A percentile compares a stretch with the other conserved stretches of the same genome.
These are phyloP conservation scores for Cytospora paraplurivora DNA, from an alignment of 2,329 filamentous ascomycete genomes.

Conservation along the genomic window DNA sequence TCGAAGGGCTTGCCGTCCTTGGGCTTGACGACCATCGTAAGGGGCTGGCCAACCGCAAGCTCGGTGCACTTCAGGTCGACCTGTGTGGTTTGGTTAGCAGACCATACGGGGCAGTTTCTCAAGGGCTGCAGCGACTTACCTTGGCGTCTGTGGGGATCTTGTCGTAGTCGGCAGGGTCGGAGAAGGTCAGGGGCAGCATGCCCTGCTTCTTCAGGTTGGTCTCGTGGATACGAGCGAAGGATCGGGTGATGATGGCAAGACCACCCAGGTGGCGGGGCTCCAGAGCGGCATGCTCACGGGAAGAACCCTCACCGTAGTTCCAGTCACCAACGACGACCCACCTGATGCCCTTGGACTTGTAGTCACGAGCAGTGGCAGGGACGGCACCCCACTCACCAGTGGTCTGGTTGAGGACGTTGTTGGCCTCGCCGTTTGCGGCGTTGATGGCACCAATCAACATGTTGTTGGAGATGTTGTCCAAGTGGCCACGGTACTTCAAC, in stretches of 20 bases:
- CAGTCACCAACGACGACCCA: conserved; percentile 99
- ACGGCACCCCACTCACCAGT: conserved; percentile 85
- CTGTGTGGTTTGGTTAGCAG: conserved; percentile 35
- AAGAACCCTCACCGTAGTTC: conserved; percentile 99
- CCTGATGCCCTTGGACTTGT: conserved; percentile 92
- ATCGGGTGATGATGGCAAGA: conserved; percentile 92
- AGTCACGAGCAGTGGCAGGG: conserved; percentile 92
- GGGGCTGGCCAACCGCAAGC: conserved; percentile 87
- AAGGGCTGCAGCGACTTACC: conserved; percentile 43
- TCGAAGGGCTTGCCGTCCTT: conserved; percentile 82
- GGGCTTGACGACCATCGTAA: conserved; percentile 90
- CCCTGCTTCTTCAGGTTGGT: conserved; percentile 99
- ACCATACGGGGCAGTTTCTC: neutral
- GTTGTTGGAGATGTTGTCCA: conserved; percentile 99
- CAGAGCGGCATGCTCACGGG: conserved; percentile 96
- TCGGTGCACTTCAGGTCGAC: conserved; percentile 87
- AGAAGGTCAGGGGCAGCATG: conserved; percentile 97
- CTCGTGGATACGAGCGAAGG: conserved; percentile 99
- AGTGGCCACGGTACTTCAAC: conserved; percentile 98
- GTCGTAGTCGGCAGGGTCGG: conserved; percentile 94
- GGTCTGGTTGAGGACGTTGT: conserved; percentile 93
- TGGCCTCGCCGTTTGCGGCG: conserved; percentile 92
- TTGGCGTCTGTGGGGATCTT: conserved; percentile 92
- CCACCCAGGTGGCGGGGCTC: conserved; percentile 97
- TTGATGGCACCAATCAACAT: conserved; percentile 98